A percentile compares a stretch with the other conserved stretches of the same genome.
Evolutionary conservation across 352 stramenopile genomes (phyloP).

Genomic region (Pythium phragmiticola): DNA sequence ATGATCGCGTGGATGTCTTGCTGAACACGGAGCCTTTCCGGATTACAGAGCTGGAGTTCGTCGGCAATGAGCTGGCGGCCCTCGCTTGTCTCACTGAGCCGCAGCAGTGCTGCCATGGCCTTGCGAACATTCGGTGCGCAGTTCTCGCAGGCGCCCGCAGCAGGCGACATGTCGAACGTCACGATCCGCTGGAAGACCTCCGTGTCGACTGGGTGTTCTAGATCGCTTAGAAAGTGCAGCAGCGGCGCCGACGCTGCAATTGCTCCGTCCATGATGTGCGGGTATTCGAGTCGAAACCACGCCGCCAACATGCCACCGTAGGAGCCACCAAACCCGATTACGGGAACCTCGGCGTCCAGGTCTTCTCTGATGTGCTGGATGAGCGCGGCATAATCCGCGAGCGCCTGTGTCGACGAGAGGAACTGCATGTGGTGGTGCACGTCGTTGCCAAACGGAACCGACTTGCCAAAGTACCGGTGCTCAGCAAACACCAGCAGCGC

Average conservation of each 20-base stretch:
- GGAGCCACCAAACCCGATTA: constrained; percentile 73
- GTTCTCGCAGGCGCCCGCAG: constrained; percentile 54
- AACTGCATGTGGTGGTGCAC: constrained; percentile 56
- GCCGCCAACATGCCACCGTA: constrained; percentile 77
- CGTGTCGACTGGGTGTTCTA: constrained; percentile 26
- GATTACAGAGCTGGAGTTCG: background rate
- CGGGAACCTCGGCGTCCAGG: constrained; percentile 39
- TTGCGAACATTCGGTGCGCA: constrained; percentile 81
- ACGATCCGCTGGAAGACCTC: constrained; percentile 36
- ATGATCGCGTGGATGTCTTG: constrained; percentile 56
- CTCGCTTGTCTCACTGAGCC: constrained; percentile 39
- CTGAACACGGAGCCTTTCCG: background rate
- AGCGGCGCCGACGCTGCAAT: constrained; percentile 68
- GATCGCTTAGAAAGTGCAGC: constrained; percentile 51
- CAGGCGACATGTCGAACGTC: constrained; percentile 67
- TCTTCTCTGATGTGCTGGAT: constrained; percentile 46
- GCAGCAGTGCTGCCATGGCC: constrained; percentile 53
- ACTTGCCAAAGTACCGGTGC: constrained; percentile 79
- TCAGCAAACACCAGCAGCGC: constrained; percentile 75
- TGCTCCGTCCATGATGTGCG: constrained; percentile 61
- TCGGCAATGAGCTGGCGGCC: constrained; percentile 47
- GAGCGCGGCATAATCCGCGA: constrained; percentile 73
- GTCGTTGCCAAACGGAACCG: constrained; percentile 50
- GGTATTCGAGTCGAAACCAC: constrained; percentile 80
- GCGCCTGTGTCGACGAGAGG: constrained; percentile 77